Evolutionary conservation across 1,284 basidiomycete species (phyloP), one percentile per base, ranked within the genome.

Genomic region (Bondarzewia mesenterica): DNA sequence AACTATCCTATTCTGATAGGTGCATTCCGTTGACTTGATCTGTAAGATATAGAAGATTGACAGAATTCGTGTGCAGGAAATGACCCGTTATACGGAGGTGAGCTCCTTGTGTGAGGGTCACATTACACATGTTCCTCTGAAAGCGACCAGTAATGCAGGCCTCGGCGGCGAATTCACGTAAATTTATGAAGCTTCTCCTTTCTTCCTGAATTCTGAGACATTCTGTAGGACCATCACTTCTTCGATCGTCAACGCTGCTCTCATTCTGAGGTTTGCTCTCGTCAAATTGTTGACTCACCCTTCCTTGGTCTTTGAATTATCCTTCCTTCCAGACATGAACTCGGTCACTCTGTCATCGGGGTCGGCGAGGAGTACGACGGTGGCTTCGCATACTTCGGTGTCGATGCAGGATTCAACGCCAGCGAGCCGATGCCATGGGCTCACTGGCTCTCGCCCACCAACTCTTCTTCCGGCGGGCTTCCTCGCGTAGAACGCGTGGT

Each of bases 291-390:
- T 18, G n/a, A 22, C 22, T 6, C 8, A 20, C 41, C 15, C 20
- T 21, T 35, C 10, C 14, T 47, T 36, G n/a, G 23, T n/a, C 2
- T 14, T 40, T 8, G n/a, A n/a, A 35, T 35, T 10, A 18, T 12
- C 38, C 10, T 20, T 40, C 20, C 20, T 27, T 23, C 20, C 42
- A 68, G 68, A 7, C 89, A 91, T 58, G 89, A 92, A 63, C 77
- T 93, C 2, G 89, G 89, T 0, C 85, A 89, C 62, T 86, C 83
- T n/a, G 77, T 88, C 48, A 85, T 88, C 53, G 68, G 77, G 2
- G 83, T 89, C 5, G 89, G 89, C 6, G 89, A 92, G 64, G 89
- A 92, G 66, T 92, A 93, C 58, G 89, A 93, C 54, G 89, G 88
- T 2, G 87, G 87, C 1, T 81, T 67, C 52, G 82, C 71, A 2